These are phyloP conservation scores for Lepidium campestre DNA, from an alignment of 441 rosid genomes.

Conservation along the genomic window DNA sequence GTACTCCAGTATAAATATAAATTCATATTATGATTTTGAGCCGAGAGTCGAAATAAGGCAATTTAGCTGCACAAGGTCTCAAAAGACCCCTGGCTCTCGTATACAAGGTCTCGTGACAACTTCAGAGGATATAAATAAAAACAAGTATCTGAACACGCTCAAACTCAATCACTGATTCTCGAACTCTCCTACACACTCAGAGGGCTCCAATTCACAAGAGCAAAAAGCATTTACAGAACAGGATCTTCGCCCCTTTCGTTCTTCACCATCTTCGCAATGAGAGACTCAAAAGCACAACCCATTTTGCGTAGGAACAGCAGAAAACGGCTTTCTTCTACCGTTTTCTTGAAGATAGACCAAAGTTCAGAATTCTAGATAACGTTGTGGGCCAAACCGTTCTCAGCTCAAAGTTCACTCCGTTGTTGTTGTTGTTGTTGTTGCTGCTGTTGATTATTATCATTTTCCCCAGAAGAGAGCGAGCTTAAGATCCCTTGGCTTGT, in stretches of 20 bases:
- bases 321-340: constrained; percentile 4
- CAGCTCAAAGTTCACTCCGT: constrained; percentile 33
- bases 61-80: constrained; percentile 1
- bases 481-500: constrained; percentile 37
- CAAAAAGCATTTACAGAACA: constrained; percentile 15
- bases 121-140: background rate
- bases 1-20: background rate
- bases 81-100: background rate
- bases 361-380: constrained; percentile 21
- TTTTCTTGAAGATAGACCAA: background rate
- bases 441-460: constrained; percentile 21
- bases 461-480: constrained; percentile 38
- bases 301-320: background rate
- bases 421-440: constrained; percentile 21
- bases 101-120: background rate
- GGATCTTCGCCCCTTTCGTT: background rate
- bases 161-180: constrained; percentile 10
- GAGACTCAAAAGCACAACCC: background rate
- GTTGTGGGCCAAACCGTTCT: constrained; percentile 30
- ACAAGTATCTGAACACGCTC: constrained; percentile 23
- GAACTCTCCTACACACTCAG: background rate
- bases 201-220: background rate
- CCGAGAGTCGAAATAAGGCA: background rate
- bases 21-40: background rate
- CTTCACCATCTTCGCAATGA: background rate